A percentile compares a stretch with the other conserved stretches of the same genome.
Conservation (phyloP, 2,329 filamentous ascomycete genomes). For the Penicillium sp. region DNA sequence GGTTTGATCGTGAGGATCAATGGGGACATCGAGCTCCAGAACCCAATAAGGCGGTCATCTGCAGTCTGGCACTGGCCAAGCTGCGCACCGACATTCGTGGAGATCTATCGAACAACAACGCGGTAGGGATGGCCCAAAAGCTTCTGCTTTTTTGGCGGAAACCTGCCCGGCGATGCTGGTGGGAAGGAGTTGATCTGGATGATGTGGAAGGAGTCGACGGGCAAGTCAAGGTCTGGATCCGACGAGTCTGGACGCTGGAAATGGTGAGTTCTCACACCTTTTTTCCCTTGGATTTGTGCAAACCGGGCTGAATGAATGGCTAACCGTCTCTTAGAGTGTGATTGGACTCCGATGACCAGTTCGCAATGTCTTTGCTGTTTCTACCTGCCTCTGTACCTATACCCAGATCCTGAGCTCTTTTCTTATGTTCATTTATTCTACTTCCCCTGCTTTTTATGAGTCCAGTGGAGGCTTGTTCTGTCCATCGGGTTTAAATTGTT, state of each 20-base stretch:
- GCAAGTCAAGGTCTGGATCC: constrained; percentile 94
- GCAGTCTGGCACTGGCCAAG: constrained; percentile 86
- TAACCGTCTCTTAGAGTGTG: constrained; percentile 56
- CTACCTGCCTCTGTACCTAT: constrained; percentile 20
- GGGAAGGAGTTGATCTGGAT: constrained; percentile 92
- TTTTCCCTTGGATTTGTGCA: too few species aligned
- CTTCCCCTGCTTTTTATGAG: constrained; percentile 6
- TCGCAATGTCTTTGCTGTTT: constrained; percentile 9
- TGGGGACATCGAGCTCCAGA: constrained; percentile 98
- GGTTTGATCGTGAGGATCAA: constrained; percentile 89
- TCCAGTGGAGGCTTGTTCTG: not conserved
- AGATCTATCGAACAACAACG: constrained; percentile 65
- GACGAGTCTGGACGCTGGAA: constrained; percentile 95
- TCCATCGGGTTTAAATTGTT: too few species aligned
- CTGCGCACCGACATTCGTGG: constrained; percentile 83
- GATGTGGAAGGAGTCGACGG: constrained; percentile 86
- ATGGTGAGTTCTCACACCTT: constrained; percentile 61
- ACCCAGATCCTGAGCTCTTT: constrained; percentile 20
- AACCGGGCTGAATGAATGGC: constrained; percentile 6
- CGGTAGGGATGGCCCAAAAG: constrained; percentile 97
- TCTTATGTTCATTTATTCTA: constrained; percentile 11
- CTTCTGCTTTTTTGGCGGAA: constrained; percentile 97
- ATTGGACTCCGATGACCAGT: constrained; percentile 62
- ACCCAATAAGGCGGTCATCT: constrained; percentile 97
- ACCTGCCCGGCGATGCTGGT: constrained; percentile 93